Evolutionary conservation across 225 moss, liverwort and hornwort genomes (phyloP).

Genomic region (Asterella californica): DNA sequence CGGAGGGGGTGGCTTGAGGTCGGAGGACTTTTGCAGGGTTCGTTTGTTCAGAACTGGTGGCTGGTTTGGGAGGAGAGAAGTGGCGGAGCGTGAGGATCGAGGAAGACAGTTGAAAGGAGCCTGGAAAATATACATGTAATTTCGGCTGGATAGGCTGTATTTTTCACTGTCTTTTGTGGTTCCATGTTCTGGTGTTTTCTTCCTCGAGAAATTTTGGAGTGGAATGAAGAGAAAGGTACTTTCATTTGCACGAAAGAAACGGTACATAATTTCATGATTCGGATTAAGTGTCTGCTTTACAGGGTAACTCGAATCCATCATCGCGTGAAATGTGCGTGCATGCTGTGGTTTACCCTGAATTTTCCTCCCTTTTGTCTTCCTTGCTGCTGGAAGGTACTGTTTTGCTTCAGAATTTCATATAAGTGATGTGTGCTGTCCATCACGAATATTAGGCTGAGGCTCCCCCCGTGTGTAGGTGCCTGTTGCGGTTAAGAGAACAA

Average conservation of each 20-base stretch:
- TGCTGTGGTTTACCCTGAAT: background rate
- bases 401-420: too few species aligned
- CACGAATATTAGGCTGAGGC: too few species aligned
- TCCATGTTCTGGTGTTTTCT: background rate
- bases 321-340: conserved; percentile 4
- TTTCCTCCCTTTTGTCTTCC: background rate
- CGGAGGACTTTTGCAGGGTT: too few species aligned
- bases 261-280: conserved; percentile 18
- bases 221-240: conserved; percentile 1
- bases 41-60: background rate
- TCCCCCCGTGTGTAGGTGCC: too few species aligned
- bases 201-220: conserved; percentile 2
- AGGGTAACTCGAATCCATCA: conserved; percentile 5
- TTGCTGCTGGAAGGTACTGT: too few species aligned
- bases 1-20: background rate
- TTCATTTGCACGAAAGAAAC: background rate
- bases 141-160: background rate
- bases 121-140: background rate
- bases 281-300: conserved; percentile 7
- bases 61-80: conserved; percentile 12
- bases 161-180: background rate
- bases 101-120: conserved; percentile 5
- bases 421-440: too few species aligned
- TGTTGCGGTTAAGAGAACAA: too few species aligned
- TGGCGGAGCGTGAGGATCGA: conserved; percentile 8